These are phyloP conservation scores for Aspergillus sp. DNA, from an alignment of 2,329 filamentous ascomycete species.

Conservation along the genomic window DNA sequence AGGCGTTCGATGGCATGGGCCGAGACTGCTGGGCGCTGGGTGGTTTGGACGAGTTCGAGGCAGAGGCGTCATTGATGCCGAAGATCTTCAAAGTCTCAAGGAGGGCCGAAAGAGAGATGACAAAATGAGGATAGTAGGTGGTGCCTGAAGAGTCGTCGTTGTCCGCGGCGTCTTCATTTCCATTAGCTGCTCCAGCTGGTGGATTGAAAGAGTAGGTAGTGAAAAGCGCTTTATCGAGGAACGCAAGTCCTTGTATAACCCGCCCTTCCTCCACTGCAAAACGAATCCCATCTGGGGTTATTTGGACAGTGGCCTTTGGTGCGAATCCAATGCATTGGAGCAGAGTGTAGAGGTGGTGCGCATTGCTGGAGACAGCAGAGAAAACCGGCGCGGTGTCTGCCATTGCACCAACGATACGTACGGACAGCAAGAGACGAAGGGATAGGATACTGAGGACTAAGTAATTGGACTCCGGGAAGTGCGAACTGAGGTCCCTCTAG, in stretches of 20 bases:
- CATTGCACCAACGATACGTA: slow-evolving; percentile 9
- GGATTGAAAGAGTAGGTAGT: slow-evolving; percentile 67
- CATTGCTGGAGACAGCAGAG: slow-evolving; percentile 52
- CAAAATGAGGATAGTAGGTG: slow-evolving; percentile 57
- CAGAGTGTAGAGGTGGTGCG: slow-evolving; percentile 51
- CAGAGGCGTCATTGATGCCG: slow-evolving; percentile 57
- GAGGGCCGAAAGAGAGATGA: slow-evolving; percentile 76
- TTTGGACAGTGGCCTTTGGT: slow-evolving; percentile 56
- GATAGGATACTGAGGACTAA: slow-evolving; percentile 8
- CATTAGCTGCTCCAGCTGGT: slow-evolving; percentile 18
- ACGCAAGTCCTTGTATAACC: slow-evolving; percentile 82
- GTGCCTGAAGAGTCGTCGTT: slow-evolving; percentile 31
- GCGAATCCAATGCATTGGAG: slow-evolving; percentile 55
- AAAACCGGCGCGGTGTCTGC: slow-evolving; percentile 38
- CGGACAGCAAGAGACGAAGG: slow-evolving; percentile 4
- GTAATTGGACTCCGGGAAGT: slow-evolving; percentile 7
- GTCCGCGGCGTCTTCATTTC: slow-evolving; percentile 16
- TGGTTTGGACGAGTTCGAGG: slow-evolving; percentile 20
- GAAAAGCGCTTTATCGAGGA: slow-evolving; percentile 82
- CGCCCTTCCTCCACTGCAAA: slow-evolving; percentile 82
- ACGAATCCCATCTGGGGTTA: slow-evolving; percentile 74
- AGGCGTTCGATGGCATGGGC: slow-evolving; percentile 55
- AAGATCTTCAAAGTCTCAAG: slow-evolving; percentile 95
- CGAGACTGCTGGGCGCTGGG: slow-evolving; percentile 22
- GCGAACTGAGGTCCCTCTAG: slow-evolving; percentile 23